Evolutionary conservation across 2,329 filamentous ascomycete genomes (phyloP), one percentile per base, ranked within the genome.

Genomic region (Hypoxylon rubiginosum): DNA sequence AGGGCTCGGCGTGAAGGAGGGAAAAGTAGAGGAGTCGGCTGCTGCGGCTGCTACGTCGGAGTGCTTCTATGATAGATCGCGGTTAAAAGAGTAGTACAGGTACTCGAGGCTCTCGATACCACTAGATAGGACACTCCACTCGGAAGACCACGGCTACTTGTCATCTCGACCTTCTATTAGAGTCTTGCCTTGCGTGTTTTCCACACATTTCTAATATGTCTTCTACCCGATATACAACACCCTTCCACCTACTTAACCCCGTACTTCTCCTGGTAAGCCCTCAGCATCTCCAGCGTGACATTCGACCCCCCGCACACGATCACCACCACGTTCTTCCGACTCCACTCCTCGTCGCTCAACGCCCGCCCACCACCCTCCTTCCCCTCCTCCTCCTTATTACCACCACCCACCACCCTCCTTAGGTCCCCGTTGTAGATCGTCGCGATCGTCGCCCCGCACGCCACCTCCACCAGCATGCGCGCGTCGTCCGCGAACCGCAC

Each of bases 391-490:
- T n/a, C n/a, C n/a, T n/a, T n/a, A n/a, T n/a, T n/a, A n/a, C n/a
- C n/a, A n/a, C n/a, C n/a, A n/a, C n/a, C n/a, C 0, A 94, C 80
- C 9, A 88, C 80, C 71, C 84, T 82, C 74, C 89, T 85, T 73
- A 97, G 75, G 43, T 86, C 79, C 0, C 86, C 88, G 43, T 86
- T 87, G 73, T 93, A 93, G 63, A 84, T 89, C 2, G 88, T 77
- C 1, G 91, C 92, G 11, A 97, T 80, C 56, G 91, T 91, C 5
- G 95, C 93, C 0, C 94, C 94, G 77, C 95, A 97, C 0, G 94
- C 90, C 36, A 91, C 83, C 81, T 98, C 95, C 2, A 97, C 92
- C 62, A 97, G 82, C 61, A 95, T 81, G 26, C 91, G 83, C 72
- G 94, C 92, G 66, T 97, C 93, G 70, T 97, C 92, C 9, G 92